These are phyloP conservation scores for Penicillium crustosum DNA, from an alignment of 2,329 filamentous ascomycete species.

Conservation along the genomic window DNA sequence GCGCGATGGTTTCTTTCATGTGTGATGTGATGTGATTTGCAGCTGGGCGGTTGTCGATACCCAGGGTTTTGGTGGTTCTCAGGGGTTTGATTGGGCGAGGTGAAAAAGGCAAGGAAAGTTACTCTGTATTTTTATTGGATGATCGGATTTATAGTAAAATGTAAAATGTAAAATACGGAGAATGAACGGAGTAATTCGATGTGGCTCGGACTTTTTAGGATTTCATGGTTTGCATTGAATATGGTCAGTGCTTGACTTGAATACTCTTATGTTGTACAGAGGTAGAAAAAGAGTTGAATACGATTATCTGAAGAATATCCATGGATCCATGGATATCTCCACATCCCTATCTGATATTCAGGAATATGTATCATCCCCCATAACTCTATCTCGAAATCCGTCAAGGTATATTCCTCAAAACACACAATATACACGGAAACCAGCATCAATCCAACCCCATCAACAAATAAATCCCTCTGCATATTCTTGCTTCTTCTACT, in stretches of 20 bases:
- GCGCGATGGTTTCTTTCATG: not conserved
- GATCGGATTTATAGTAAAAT: not conserved
- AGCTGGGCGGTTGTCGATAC: not conserved
- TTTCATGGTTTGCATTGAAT: not conserved
- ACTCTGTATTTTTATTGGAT: not conserved
- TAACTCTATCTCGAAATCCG: not conserved
- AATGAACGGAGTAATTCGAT: not conserved
- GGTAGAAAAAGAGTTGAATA: too few species aligned
- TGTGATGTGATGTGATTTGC: slow-evolving; percentile 6
- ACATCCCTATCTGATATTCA: not conserved
- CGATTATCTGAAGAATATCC: not conserved
- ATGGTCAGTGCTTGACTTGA: not conserved
- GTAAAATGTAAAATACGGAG: not conserved
- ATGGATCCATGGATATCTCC: too few species aligned
- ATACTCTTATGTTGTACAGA: too few species aligned
- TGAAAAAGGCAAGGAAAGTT: not conserved
- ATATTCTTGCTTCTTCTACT: not conserved
- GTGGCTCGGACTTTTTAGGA: not conserved
- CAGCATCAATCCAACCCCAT: not conserved
- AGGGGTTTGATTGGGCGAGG: not conserved
- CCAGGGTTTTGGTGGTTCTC: not conserved
- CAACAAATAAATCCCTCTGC: not conserved
- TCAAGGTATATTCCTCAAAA: not conserved
- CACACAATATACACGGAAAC: not conserved
- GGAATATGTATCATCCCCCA: not conserved